Evolutionary conservation across 2,329 filamentous ascomycete genomes (phyloP), one percentile per base, ranked within the genome.

Genomic region (Thielaviopsis cerberus): DNA sequence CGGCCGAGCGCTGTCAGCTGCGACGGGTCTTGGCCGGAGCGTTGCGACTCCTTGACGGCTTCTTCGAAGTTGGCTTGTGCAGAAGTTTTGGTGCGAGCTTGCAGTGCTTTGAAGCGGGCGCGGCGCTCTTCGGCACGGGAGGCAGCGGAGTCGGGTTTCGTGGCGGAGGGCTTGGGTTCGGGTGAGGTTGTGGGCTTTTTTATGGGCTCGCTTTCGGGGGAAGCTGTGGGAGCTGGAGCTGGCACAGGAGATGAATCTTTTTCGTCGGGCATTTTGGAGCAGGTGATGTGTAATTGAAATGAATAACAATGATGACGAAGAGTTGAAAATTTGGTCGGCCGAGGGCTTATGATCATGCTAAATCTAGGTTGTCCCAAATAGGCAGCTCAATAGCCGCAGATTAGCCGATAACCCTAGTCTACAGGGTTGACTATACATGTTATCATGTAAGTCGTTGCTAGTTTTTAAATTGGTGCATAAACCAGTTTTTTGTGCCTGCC

Each of bases 61-160:
- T 90, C 90, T 68, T 88, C 85, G 62, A 94, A 73, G 67, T 95
- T 97, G 62, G 78, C 80, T 67, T 82, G 76, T 1, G 82, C 78
- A 0, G 83, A 86, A 59, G 77, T 75, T 75, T 89, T 82, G 54
- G 86, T 85, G 65, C 88, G 85, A 25, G 86, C 86, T 71, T 94
- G 83, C 17, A 96, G 81, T 3, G 87, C 85, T 68, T 89, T 90
- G 75, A 96, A 96, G 63, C 87, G 83, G 54, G 87, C 86, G 70
- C 82, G 74, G 58, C 88, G 81, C 58, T 90, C 85, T 64, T 80
- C 73, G 27, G 78, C 73, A 64, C 78, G 77, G 26, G 68, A 64
- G 20, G 70, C 65, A n/a, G 72, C 69, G 63, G 61, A 27, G 64
- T 62, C 7, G 27, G 27, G 27, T 30, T 30, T 30, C 11, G 64